These are phyloP conservation scores for Phoenix dactylifera DNA, from an alignment of 176 grass and related monocot genomes.

Conservation along the genomic window DNA sequence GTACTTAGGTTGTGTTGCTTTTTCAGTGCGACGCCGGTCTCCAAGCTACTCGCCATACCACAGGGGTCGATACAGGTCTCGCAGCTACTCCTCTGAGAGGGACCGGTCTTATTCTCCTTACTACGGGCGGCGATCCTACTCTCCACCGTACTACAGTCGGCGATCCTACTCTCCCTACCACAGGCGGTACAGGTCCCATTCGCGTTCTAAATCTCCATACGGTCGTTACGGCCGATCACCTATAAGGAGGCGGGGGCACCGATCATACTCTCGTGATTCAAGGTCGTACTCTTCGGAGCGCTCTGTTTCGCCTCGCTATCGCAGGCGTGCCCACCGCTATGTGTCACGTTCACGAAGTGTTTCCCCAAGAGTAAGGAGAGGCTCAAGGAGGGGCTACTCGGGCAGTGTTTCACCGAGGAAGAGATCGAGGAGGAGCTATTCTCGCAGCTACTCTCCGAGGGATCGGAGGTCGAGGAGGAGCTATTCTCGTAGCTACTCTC, in stretches of 20 bases:
- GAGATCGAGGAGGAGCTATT: conserved; percentile 22
- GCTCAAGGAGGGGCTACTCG: background rate
- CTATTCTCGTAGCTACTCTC: conserved; percentile 27
- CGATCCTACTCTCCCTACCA: conserved; percentile 2
- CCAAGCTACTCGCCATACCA: conserved; percentile 36
- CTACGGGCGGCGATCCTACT: conserved; percentile 9
- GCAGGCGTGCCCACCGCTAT: background rate
- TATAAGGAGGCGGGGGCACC: background rate
- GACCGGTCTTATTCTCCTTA: conserved; percentile 42
- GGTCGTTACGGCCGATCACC: background rate
- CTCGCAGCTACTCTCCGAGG: conserved; percentile 25
- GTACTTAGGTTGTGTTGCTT: conserved; percentile 9
- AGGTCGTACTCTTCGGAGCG: conserved; percentile 11
- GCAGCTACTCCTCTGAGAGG: conserved; percentile 23
- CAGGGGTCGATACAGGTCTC: conserved; percentile 34
- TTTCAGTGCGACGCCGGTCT: conserved; percentile 28
- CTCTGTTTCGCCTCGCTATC: conserved; percentile 33
- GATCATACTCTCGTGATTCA: conserved; percentile 11
- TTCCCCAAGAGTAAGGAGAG: background rate
- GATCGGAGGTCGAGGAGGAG: background rate
- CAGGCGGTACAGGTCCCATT: background rate
- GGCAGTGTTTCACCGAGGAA: conserved; percentile 1
- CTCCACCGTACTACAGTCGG: conserved; percentile 10
- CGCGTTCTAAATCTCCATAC: conserved; percentile 10
- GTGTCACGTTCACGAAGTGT: conserved; percentile 15